Base-by-base conservation (phyloP, 495 filamentous ascomycete species). In the Lophiotrema nucula region DNA sequence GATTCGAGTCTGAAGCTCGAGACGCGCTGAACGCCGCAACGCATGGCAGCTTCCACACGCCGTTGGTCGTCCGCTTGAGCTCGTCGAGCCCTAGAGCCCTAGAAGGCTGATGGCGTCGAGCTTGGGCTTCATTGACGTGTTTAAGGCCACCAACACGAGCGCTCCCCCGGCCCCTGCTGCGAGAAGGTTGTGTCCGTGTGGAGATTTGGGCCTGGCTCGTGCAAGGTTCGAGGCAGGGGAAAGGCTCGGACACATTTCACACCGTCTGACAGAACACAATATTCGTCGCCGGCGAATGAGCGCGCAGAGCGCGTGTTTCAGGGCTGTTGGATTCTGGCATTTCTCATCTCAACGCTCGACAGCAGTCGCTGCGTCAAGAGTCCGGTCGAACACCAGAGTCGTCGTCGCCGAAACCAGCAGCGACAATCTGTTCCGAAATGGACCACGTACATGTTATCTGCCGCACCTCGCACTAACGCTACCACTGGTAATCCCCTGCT, bases 131-230 rank as follows among this genome's bases (percentile, higher is more conserved):
- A 33, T 60, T 48, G 57, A 60, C 50, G 42, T 60, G 57, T 54
- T 54, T 48, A 16, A 54, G 50, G 43, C 43, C 18, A 18, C 47
- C 56, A 12, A 15, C 48, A 53, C 56, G n/a, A 16, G 18, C 57
- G 26, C 25, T 15, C 18, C 31, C 37, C 46, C 48, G 48, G 56
- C 42, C 49, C 57, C 13, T 48, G 57, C 56, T 51, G 26, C 10
- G 22, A 12, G 18, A 22, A 33, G 19, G 47, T 13, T 22, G 38
- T 43, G 49, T 49, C 49, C 43, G 50, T 60, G 57, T 60, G 57
- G 57, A 60, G 50, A 60, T 60, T 60, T 39, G 28, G 42, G 25
- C 52, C 46, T 45, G 52, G 52, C 52, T 13, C 31, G 52, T n/a
- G 49, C 12, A n/a, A 19, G 35, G 4, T 23, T 46, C 28, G 39